These are phyloP conservation scores for Stachybotrys echinatus DNA, from an alignment of 2,329 filamentous ascomycete genomes.

Conservation along the genomic window DNA sequence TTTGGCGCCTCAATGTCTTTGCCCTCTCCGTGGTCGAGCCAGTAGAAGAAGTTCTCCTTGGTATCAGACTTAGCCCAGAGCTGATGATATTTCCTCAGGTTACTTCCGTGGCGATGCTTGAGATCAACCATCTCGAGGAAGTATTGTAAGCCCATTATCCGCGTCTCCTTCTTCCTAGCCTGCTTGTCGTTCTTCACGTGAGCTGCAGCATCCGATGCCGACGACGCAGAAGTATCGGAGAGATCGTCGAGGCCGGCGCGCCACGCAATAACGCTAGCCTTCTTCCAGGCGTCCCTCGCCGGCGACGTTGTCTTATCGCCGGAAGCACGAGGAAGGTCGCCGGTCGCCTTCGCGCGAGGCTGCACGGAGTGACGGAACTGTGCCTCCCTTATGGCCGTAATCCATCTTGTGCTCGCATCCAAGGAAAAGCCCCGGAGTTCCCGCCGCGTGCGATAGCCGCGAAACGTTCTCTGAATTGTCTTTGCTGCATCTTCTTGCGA, in stretches of 20 bases:
- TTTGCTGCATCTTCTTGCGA: conserved; percentile 41
- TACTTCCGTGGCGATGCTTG: conserved; percentile 84
- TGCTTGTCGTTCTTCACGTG: conserved; percentile 42
- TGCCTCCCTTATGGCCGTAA: conserved; percentile 57
- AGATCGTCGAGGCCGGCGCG: conserved; percentile 65
- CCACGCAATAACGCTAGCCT: conserved; percentile 63
- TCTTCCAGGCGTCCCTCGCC: conserved; percentile 71
- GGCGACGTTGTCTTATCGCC: conserved; percentile 14
- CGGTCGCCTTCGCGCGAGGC: conserved; percentile 29
- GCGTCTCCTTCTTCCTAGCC: conserved; percentile 53
- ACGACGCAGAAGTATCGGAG: conserved; percentile 35
- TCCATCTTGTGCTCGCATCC: conserved; percentile 66
- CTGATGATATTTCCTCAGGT: conserved; percentile 74
- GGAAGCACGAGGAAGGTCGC: conserved; percentile 3
- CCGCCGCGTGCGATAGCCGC: conserved; percentile 68
- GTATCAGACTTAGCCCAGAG: conserved; percentile 77
- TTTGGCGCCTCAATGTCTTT: conserved; percentile 61
- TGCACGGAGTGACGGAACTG: conserved; percentile 47
- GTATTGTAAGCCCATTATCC: conserved; percentile 80
- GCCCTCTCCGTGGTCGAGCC: conserved; percentile 81
- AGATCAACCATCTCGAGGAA: conserved; percentile 81
- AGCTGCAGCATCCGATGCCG: conserved; percentile 18
- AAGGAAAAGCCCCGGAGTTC: conserved; percentile 65
- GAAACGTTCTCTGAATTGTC: conserved; percentile 66
- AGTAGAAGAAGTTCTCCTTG: conserved; percentile 88